Conservation (phyloP, 306 rosid genomes). For the Prunus mira region DNA sequence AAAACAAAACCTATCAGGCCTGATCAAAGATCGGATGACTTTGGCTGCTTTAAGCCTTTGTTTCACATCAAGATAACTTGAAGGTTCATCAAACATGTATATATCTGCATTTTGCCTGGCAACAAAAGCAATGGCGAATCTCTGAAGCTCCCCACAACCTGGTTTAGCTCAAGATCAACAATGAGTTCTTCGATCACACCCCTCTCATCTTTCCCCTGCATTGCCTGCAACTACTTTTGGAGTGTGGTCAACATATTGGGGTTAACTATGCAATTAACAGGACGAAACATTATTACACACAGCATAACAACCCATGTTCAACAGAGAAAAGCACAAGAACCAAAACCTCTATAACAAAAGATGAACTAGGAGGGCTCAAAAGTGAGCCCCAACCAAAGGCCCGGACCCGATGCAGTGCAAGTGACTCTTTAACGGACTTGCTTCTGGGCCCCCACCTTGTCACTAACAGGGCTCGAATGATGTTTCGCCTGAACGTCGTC, state of each 20-base stretch:
- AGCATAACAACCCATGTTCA: too few relatives aligned
- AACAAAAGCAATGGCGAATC: constrained; percentile 96
- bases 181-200: constrained; percentile 53
- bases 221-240: too few relatives aligned
- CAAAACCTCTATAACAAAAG: constrained; percentile 32
- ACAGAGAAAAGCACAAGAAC: too few relatives aligned
- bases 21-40: constrained; percentile 82
- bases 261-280: too few relatives aligned
- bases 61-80: constrained; percentile 96
- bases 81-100: constrained; percentile 97
- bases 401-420: not conserved
- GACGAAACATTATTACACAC: too few relatives aligned
- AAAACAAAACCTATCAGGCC: constrained; percentile 68
- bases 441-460: not conserved
- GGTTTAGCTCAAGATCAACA: constrained; percentile 81
- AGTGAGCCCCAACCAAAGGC: not conserved
- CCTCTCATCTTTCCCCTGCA: too few relatives aligned
- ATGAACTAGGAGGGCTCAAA: not conserved
- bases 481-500: not conserved
- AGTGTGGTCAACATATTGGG: too few relatives aligned
- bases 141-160: constrained; percentile 97
- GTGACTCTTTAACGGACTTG: not conserved
- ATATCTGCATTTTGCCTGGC: constrained; percentile 92
- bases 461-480: not conserved
- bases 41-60: constrained; percentile 96